A percentile compares a stretch with the other conserved stretches of the same genome.
phyloP scores from a whole-genome alignment of 2,329 filamentous ascomycete genomes.

The Phoma sp. region DNA sequence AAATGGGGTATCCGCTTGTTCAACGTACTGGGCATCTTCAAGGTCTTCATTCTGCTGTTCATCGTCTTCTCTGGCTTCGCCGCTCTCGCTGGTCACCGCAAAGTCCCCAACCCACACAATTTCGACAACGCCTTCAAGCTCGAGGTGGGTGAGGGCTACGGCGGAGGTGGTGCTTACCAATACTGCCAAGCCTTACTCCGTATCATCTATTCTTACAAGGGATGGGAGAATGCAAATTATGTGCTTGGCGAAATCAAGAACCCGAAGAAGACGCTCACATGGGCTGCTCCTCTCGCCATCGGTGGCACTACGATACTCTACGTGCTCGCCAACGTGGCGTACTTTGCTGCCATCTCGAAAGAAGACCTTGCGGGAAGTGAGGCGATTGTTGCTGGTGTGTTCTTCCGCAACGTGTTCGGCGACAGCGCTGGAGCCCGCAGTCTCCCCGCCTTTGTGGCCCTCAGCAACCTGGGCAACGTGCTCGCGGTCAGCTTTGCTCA shows the following conservation, averaged over 20 bases:
- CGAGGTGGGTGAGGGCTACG: conserved; percentile 39
- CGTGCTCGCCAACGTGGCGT: conserved; percentile 69
- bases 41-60: conserved; percentile 64
- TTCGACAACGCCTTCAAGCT: conserved; percentile 65
- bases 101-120: conserved; percentile 59
- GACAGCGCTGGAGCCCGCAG: conserved; percentile 56
- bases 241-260: conserved; percentile 65
- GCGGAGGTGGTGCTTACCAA: conserved; percentile 43
- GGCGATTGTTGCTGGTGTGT: conserved; percentile 65
- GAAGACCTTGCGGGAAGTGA: conserved; percentile 63
- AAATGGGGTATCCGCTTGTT: conserved; percentile 66
- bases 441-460: conserved; percentile 61
- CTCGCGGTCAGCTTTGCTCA: conserved; percentile 67
- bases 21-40: conserved; percentile 66
- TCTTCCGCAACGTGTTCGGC: conserved; percentile 69
- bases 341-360: conserved; percentile 68
- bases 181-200: conserved; percentile 65
- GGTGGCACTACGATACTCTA: conserved; percentile 66
- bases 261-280: conserved; percentile 60
- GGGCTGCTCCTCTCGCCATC: conserved; percentile 65
- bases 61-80: conserved; percentile 64
- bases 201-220: conserved; percentile 67
- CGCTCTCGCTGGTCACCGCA: conserved; percentile 42
- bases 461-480: conserved; percentile 68
- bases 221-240: conserved; percentile 70